Base-by-base conservation (phyloP, 2,329 filamentous ascomycete genomes). In the Hirsutella minnesotensis region DNA sequence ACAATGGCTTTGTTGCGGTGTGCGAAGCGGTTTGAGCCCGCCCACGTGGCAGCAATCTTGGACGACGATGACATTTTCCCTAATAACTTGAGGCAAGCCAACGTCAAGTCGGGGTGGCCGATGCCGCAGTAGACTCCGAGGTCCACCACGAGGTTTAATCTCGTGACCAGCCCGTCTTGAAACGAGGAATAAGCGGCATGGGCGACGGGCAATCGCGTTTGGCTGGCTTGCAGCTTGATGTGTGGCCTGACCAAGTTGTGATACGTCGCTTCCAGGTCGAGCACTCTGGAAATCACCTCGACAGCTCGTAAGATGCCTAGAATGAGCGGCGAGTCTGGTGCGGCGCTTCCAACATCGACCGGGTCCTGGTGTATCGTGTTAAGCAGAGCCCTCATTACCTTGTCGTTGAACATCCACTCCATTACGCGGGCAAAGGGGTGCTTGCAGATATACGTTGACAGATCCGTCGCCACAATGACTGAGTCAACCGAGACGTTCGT, bases 361-460 rank as follows among this genome's bases (percentile, higher is more conserved):
- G 82, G 66, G 51, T 90, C 78, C 57, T 94, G 83, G 51, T 90
- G 84, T 24, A 92, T 77, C 10, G 83, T 77, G 44, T 77, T 73
- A 60, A 95, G 90, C 2, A 98, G 65, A 13, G 82, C 77, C 49
- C 76, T 77, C 53, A 94, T 78, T 19, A 95, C 86, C 49, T 83
- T 86, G 55, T 94, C 86, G 57, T 94, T 95, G 62, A 94, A 95
- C 63, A 98, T 77, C 88, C 92, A 96, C 57, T 98, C 92, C 85
- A 96, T 95, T 15, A 94, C 82, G 46, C 94, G 79, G 3, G 86
- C 81, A 56, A 96, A 98, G 0, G 94, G 90, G 63, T 98, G 94
- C 42, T 95, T 74, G 20, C 80, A 78, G 45, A 92, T 79, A 57
- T 98, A 99, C 5, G 76, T 74, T 40, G 80, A 77, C 4, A 96